phyloP scores from a whole-genome alignment of 495 filamentous ascomycete species.

The Chaetomium fimeti region DNA sequence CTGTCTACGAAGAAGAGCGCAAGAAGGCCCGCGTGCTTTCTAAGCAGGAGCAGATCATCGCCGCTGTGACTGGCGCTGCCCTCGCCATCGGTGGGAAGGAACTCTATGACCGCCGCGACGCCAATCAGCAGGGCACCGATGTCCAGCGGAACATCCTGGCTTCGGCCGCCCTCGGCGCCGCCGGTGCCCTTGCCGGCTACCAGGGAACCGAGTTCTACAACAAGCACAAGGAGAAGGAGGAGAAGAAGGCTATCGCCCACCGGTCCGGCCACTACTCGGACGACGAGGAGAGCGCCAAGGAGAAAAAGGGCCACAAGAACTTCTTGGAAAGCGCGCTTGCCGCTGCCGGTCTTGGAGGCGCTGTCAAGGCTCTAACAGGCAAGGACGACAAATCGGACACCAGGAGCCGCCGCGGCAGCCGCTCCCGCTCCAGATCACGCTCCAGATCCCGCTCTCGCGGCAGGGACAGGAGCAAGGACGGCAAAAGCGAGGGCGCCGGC shows the following conservation, averaged over 20 bases:
- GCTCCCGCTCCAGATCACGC: slow-evolving; percentile 51
- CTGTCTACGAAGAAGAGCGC: slow-evolving; percentile 48
- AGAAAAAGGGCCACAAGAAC: slow-evolving; percentile 62
- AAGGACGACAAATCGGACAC: slow-evolving; percentile 55
- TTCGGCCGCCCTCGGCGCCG: slow-evolving; percentile 55
- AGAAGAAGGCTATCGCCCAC: slow-evolving; percentile 46
- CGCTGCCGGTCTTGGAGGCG: slow-evolving; percentile 64
- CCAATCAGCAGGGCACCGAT: slow-evolving; percentile 43
- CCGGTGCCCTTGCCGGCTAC: slow-evolving; percentile 55
- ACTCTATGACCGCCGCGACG: slow-evolving; percentile 55
- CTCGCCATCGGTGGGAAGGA: slow-evolving; percentile 56
- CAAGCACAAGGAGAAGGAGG: slow-evolving; percentile 50
- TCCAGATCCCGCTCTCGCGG: slow-evolving; percentile 45
- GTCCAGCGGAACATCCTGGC: slow-evolving; percentile 52
- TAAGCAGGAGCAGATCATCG: slow-evolving; percentile 60
- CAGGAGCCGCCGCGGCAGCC: slow-evolving; percentile 50
- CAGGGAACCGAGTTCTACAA: slow-evolving; percentile 55
- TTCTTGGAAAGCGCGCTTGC: slow-evolving; percentile 68
- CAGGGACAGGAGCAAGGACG: slow-evolving; percentile 46
- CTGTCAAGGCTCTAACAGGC: slow-evolving; percentile 53
- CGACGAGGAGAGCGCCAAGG: slow-evolving; percentile 52
- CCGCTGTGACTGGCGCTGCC: slow-evolving; percentile 53
- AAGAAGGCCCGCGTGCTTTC: slow-evolving; percentile 47
- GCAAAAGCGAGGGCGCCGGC: slow-evolving; percentile 51
- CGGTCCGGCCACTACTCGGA: slow-evolving; percentile 52